Evolutionary conservation across 148 eudicot genomes (phyloP), one percentile per base, ranked within the genome.

Genomic region (Nyssa sinensis): DNA sequence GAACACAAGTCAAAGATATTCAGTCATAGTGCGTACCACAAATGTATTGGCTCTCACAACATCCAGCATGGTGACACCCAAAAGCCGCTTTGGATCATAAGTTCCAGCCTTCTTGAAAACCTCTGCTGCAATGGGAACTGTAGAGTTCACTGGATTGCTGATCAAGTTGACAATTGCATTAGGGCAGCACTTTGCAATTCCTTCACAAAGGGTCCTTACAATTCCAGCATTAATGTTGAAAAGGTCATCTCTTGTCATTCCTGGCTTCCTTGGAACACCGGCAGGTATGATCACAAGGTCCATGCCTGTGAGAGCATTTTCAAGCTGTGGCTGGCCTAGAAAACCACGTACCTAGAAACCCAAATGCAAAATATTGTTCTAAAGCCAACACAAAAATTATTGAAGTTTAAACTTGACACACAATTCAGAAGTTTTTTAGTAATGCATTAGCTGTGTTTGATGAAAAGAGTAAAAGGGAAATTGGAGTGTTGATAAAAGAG

Each of bases 181-280:
- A 4, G 98, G 98, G 72, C 98, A 95, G 69, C 83, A 88, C 80
- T 90, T 93, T 31, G 86, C 87, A 51, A 95, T 86, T 34, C 96
- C 99, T 86, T 90, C 93, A 79, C 94, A 90, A 12, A 95, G 82
- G 24, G 99, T 92, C 88, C 71, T 95, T 3, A 96, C 98, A 69
- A 96, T 96, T 33, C 99, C 99, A 55, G 99, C 99, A 84, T 96
- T 96, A 72, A 96, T 96, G 17, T 96, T 96, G 89, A 93, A 96
- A 59, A 96, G 85, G 75, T 96, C 99, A 72, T 96, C 99, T 62
- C 99, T 84, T 8, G 99, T 96, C 99, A 96, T 96, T 67, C 99
- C 99, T 1, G 99, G 99, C 79, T 96, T 96, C 75, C 98, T 89
- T 27, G 99, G 99, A 62, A 93, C 93, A 53, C 99, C 98, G 23